A percentile compares a stretch with the other conserved stretches of the same genome.
Conservation (phyloP, 768 basidiomycete genomes). For the Auricularia sp. region DNA sequence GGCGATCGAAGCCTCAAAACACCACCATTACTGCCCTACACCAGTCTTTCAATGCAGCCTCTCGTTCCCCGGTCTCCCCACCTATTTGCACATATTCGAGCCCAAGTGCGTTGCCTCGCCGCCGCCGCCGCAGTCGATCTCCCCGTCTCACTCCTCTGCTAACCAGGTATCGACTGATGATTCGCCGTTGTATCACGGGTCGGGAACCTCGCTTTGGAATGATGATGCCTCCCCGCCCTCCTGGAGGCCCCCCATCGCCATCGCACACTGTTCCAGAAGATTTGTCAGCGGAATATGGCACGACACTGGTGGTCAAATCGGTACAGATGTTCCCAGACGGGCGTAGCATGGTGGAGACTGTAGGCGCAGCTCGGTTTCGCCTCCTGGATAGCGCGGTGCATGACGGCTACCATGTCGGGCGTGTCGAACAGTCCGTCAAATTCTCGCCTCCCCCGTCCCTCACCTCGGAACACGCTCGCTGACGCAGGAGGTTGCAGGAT, state of each 20-base stretch:
- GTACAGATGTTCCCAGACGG: slow-evolving; percentile 88
- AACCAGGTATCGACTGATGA: slow-evolving; percentile 81
- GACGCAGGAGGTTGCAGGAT: slow-evolving; percentile 18
- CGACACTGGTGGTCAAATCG: slow-evolving; percentile 81
- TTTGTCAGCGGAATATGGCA: slow-evolving; percentile 60
- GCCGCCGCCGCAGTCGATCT: background rate
- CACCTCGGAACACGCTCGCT: background rate
- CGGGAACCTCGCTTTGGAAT: slow-evolving; percentile 81
- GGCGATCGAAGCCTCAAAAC: slow-evolving; percentile 65
- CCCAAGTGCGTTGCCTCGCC: slow-evolving; percentile 41
- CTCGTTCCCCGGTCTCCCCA: slow-evolving; percentile 86
- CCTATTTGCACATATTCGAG: slow-evolving; percentile 86
- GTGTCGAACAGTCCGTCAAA: slow-evolving; percentile 49
- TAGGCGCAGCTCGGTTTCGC: slow-evolving; percentile 69
- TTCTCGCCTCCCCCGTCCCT: slow-evolving; percentile 3
- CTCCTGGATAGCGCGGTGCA: slow-evolving; percentile 72
- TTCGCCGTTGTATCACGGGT: slow-evolving; percentile 83
- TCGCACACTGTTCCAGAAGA: slow-evolving; percentile 29
- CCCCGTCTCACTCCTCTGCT: background rate
- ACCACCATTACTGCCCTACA: slow-evolving; percentile 45
- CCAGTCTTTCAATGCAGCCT: slow-evolving; percentile 89
- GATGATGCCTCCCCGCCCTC: slow-evolving; percentile 60
- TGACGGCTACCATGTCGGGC: slow-evolving; percentile 85
- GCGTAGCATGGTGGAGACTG: slow-evolving; percentile 73
- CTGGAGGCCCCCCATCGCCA: slow-evolving; percentile 19